Evolutionary conservation across 805 yeast species (phyloP).

Genomic region (Teunomyces stri): DNA sequence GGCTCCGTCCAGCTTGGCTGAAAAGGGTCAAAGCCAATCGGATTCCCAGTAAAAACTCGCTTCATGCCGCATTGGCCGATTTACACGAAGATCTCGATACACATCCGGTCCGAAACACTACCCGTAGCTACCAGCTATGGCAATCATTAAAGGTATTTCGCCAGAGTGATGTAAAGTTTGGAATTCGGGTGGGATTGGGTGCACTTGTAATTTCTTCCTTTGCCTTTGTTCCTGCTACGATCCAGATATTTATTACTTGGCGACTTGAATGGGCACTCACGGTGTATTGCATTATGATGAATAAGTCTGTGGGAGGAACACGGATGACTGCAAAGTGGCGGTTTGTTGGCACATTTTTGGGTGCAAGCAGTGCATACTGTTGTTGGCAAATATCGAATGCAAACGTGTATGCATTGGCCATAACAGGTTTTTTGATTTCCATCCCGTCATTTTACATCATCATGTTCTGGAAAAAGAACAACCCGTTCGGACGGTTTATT

Average conservation of each 20-base stretch:
- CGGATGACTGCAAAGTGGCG: conserved; percentile 74
- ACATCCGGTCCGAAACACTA: conserved; percentile 16
- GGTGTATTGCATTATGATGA: conserved; percentile 82
- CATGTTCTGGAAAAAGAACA: conserved; percentile 60
- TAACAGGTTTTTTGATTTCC: conserved; percentile 46
- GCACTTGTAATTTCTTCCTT: conserved; percentile 63
- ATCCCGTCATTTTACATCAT: conserved; percentile 57
- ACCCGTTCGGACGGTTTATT: conserved; percentile 68
- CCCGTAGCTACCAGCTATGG: conserved; percentile 41
- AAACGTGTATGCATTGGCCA: conserved; percentile 49
- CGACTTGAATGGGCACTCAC: conserved; percentile 83
- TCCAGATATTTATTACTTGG: conserved; percentile 58
- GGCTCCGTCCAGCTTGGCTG: conserved; percentile 33
- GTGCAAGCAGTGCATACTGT: conserved; percentile 59
- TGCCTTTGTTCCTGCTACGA: conserved; percentile 61
- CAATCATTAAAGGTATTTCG: conserved; percentile 48
- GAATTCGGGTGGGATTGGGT: conserved; percentile 76
- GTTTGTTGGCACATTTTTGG: conserved; percentile 70
- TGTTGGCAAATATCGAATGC: conserved; percentile 62
- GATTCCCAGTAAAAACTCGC: conserved; percentile 1
- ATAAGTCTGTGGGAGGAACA: conserved; percentile 81
- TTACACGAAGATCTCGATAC: conserved; percentile 18
- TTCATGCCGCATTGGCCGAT: conserved; percentile 32
- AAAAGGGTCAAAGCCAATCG: not conserved
- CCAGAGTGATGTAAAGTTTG: conserved; percentile 71